A percentile compares a stretch with the other conserved stretches of the same genome.
Conservation (phyloP, 1,284 basidiomycete species). For the Irpex rosettiformis region DNA sequence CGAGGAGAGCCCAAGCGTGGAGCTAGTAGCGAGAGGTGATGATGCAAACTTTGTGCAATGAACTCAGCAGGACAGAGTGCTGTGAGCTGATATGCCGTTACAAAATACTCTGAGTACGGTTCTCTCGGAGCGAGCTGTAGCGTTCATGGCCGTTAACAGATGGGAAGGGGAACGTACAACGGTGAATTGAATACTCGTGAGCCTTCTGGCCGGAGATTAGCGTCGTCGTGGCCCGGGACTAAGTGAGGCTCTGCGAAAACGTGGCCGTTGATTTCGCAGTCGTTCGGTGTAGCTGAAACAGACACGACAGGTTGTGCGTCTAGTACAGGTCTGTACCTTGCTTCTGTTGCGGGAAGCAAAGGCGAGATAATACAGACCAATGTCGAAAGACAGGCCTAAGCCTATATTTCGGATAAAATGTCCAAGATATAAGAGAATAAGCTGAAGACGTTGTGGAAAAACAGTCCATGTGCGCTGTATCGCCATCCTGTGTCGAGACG, state of each 20-base stretch:
- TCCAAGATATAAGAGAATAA: neutral
- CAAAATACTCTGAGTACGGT: neutral
- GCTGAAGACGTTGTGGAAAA: neutral
- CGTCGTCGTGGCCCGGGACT: constrained; percentile 5
- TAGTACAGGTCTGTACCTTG: neutral
- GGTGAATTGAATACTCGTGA: neutral
- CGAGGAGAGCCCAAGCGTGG: constrained; percentile 3
- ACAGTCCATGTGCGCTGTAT: constrained; percentile 1
- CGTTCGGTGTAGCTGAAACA: neutral
- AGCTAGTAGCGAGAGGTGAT: constrained; percentile 1
- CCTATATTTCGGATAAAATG: constrained; percentile 4
- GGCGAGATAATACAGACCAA: neutral
- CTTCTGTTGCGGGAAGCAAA: neutral
- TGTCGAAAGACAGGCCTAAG: neutral
- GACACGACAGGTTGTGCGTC: neutral
- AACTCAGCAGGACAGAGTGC: constrained; percentile 1
- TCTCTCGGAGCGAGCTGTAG: neutral
- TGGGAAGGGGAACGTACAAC: neutral
- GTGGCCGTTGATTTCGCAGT: neutral
- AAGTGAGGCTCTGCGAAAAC: neutral
- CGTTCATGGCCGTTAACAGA: neutral
- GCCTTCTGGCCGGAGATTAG: constrained; percentile 13
- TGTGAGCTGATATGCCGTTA: neutral
- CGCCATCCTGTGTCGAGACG: constrained; percentile 8
- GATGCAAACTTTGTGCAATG: constrained; percentile 14